Base-by-base conservation (phyloP, 164 flowering plant species). In the Buxus sempervirens region DNA sequence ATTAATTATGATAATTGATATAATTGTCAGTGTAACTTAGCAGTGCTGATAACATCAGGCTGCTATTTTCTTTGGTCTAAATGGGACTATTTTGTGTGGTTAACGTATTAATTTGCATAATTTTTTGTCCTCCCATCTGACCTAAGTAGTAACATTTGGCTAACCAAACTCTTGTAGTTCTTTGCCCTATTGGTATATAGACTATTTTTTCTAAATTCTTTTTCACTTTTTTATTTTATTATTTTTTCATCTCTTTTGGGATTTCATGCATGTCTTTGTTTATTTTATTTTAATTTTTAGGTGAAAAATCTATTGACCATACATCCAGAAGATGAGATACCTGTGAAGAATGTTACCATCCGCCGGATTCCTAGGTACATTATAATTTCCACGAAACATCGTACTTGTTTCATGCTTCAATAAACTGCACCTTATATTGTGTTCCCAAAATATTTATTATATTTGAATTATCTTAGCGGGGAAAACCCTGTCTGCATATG, bases 361-460 rank as follows among this genome's bases (percentile, higher is more conserved):
- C 93, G 99, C 73, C 87, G 83, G 79, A 88, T 96, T 77, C 99
- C 99, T 27, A 83, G 90, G 99, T 93, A 82, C 53, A 60, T 68
- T 53, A 23, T 67, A 13, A 68, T 0, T 12, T 32, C 45, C 36
- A 45, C 16, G 26, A 15, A 42, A 51, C 9, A 18, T 19, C 10
- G 20, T 54, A 12, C 8, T 45, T 58, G 18, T 45, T 45, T 6
- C 18, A 45, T 45, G 51, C 51, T 45, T 15, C 5, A 45, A 6
- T 10, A 15, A 45, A 45, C 13, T 10, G 12, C 51, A 10, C 13
- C 12, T 15, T 45, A 45, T 10, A 45, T 10, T 10, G 51, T 45
- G 16, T 45, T 10, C 13, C 13, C 1, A 15, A 32, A 3, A 3
- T 32, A 3, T 32, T 32, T 45, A 15, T 15, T 45, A 15, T 10